Evolutionary conservation across 176 grass and related monocot genomes (phyloP).

Genomic region (Puccinellia tenuiflora): DNA sequence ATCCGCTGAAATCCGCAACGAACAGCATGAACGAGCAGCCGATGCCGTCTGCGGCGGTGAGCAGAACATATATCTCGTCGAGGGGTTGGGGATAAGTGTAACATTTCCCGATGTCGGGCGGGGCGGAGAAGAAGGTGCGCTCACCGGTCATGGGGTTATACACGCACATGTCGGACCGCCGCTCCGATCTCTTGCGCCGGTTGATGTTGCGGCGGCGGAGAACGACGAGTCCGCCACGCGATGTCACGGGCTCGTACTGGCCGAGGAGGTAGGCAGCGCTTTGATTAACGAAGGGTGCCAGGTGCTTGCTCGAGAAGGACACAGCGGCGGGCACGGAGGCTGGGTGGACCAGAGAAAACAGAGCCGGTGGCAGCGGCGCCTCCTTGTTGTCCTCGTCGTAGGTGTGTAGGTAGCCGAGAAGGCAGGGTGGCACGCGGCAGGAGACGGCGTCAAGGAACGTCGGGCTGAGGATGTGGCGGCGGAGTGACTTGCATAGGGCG

Average conservation of each 20-base stretch:
- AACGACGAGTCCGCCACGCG: background rate
- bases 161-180: background rate
- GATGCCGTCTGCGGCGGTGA: background rate
- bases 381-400: background rate
- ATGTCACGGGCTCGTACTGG: background rate
- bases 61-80: background rate
- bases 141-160: background rate
- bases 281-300: background rate
- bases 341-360: background rate
- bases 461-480: background rate
- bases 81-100: background rate
- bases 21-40: background rate
- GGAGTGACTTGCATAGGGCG: background rate
- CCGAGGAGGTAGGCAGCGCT: background rate
- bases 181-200: background rate
- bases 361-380: background rate
- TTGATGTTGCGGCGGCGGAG: background rate
- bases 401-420: background rate
- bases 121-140: background rate
- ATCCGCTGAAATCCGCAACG: background rate
- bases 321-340: background rate
- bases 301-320: background rate
- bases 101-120: background rate
- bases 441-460: background rate
- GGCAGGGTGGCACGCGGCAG: background rate